Base-by-base conservation (phyloP, 2,329 filamentous ascomycete species). In the Phaeosphaeriaceae sp. region DNA sequence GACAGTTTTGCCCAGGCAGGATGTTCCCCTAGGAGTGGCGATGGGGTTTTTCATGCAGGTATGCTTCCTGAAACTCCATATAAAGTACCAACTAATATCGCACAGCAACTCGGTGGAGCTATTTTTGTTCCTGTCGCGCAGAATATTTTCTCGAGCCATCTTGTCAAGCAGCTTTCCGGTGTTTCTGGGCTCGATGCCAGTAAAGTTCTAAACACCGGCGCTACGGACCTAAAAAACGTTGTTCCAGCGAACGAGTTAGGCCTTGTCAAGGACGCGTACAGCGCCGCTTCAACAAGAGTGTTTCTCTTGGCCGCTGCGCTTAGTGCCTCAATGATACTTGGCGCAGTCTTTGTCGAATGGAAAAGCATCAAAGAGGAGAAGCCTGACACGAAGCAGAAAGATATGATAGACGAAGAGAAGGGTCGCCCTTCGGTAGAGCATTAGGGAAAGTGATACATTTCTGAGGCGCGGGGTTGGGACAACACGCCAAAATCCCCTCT, bases 261-360 rank as follows among this genome's bases (percentile, higher is more conserved):
- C 4, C 70, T 74, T 0, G 84, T 91, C 1, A 73, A 85, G 1
- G 56, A 76, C 0, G 86, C 84, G 0, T 90, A 90, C 71, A 89
- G 87, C 61, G 70, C 76, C 17, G 77, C 85, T 0, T 67, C 90
- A 17, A 78, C 78, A 1, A 71, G 78, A 40, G 79, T 80, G 0
- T 89, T 87, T 61, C 77, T 83, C 48, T 79, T 88, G 7, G 79
- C 77, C 1, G 73, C 85, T n/a, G 79, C 80, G 2, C 73, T 86
- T 60, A 76, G 79, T 1, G 76, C 76, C 15, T 55, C 85, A 3
- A 79, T 76, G 4, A 74, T 87, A 8, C 26, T 87, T 4, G 84
- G 82, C 0, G 74, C 79, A 0, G 50, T 79, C 1, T 67, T 73
- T 4, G 79, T 88, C 61, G 82, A 88, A 69, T 89, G 85, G 85